Evolutionary conservation across 768 basidiomycete species (phyloP), one percentile per base, ranked within the genome.

Genomic region (Symmetrospora coprosmae): DNA sequence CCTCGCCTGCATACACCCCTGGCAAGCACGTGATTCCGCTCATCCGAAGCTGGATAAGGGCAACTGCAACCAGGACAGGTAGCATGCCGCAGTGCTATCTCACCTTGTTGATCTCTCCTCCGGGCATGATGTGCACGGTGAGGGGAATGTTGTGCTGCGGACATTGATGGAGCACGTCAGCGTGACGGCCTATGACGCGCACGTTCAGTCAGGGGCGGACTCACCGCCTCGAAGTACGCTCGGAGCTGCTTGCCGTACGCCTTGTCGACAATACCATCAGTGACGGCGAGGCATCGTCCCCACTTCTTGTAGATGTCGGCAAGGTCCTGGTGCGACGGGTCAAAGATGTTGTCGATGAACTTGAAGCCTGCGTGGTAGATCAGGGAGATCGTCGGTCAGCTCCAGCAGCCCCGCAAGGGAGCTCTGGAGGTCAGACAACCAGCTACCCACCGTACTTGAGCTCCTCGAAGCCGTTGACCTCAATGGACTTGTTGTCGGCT

Each of bases 91-190:
- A n/a, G n/a, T n/a, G n/a, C n/a, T n/a, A n/a, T n/a, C 55, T 23
- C 55, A 58, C 55, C 55, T 73, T 73, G 68, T 73, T 65, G 23
- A 72, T 47, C 64, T 73, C 73, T 41, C 73, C 73, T 11, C 73
- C 73, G 23, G 71, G 71, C 66, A 73, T 67, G 40, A 72, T 56
- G 66, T 73, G 72, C 66, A 72, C 66, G 25, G 67, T 71, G 47
- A 70, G 63, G 33, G 62, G 62, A 40, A 73, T 67, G 33, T 68
- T 67, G 68, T 70, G 69, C 64, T 70, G 66, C n/a, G n/a, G n/a
- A n/a, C n/a, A n/a, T n/a, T n/a, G n/a, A n/a, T n/a, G n/a, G n/a
- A n/a, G n/a, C n/a, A n/a, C n/a, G n/a, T n/a, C n/a, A n/a, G n/a
- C n/a, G n/a, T n/a, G n/a, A n/a, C n/a, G n/a, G n/a, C n/a, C n/a